Conservation (phyloP, 257 asterid species). For the Salvia miltiorrhiza region DNA sequence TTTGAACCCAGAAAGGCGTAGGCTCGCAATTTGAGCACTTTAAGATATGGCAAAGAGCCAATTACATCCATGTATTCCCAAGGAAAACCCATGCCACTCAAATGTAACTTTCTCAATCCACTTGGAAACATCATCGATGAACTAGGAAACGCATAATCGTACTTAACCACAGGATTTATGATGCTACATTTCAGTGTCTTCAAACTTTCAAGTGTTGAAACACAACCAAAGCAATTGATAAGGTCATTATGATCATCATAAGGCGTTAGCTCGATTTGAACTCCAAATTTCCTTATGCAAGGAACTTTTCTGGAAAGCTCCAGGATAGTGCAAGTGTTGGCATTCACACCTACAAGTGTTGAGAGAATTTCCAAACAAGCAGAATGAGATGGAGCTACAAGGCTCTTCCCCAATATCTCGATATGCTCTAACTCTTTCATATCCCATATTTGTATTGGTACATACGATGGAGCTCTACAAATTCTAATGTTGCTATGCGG, state of each 20-base stretch:
- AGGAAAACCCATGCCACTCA: neutral
- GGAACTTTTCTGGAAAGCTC: too few species aligned
- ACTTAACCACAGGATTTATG: neutral
- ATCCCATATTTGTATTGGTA: neutral
- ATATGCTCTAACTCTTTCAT: neutral
- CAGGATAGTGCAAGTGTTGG: neutral
- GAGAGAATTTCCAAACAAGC: neutral
- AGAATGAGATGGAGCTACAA: neutral
- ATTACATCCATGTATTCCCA: neutral
- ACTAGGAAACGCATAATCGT: too few species aligned
- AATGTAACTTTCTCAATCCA: too few species aligned
- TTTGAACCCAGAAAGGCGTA: conserved; percentile 1
- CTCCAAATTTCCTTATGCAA: neutral
- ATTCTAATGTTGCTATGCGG: neutral
- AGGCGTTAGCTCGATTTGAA: neutral
- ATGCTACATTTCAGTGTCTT: neutral
- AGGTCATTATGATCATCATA: neutral
- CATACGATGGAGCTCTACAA: neutral
- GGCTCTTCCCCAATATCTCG: neutral
- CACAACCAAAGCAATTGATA: neutral
- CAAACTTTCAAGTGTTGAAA: neutral
- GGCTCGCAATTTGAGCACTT: neutral
- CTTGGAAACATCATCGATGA: neutral
- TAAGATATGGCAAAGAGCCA: neutral
- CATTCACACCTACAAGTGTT: neutral